Base-by-base conservation (phyloP, 306 rosid species). In the Glycyrrhiza uralensis region DNA sequence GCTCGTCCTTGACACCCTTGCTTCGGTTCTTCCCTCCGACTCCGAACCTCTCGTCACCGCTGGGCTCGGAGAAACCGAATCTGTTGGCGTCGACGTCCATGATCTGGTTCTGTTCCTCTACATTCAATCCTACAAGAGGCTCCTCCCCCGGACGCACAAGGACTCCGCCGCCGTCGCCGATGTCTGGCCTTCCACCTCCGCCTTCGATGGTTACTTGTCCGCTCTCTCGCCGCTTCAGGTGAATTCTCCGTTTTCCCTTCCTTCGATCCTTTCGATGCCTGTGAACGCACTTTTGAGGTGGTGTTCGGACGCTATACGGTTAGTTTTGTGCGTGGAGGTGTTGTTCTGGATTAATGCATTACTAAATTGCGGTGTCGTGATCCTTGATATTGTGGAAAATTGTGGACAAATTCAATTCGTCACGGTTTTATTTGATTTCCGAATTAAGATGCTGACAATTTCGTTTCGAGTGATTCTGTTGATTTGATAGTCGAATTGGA, bases 161-260 rank as follows among this genome's bases (percentile, higher is more conserved):
- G 99, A 95, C 78, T 87, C 99, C 20, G 99, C 93, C 5, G 78
- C 99, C 2, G 96, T 95, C 6, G 86, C 93, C 14, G 99, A 95
- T 38, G 99, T 95, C 7, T 95, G 99, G 99, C 99, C 99, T 24
- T 95, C 99, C 1, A 91, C 97, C n/a, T 95, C 99, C 12, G 99
- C 99, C 33, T 95, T 95, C 66, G 99, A 95, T 69, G 99, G 99
- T 7, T 95, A 95, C 80, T 72, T 95, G 82, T 95, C 99, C 24
- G 99, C 99, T 58, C 87, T 95, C 61, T 91, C 99, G 26, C 99
- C 99, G 20, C 87, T 95, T 81, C 99, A 95, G 99, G 98, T 94
- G 59, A 77, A 66, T 58, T 65, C 15, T 58, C 57, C 23, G 49
- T 19, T 71, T 47, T 54, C 28, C 2, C n/a, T n/a, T 71, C 71